A percentile compares a stretch with the other conserved stretches of the same genome.
These are phyloP conservation scores for Ceriops decandra DNA, from an alignment of 345 rosid genomes.

Conservation along the genomic window DNA sequence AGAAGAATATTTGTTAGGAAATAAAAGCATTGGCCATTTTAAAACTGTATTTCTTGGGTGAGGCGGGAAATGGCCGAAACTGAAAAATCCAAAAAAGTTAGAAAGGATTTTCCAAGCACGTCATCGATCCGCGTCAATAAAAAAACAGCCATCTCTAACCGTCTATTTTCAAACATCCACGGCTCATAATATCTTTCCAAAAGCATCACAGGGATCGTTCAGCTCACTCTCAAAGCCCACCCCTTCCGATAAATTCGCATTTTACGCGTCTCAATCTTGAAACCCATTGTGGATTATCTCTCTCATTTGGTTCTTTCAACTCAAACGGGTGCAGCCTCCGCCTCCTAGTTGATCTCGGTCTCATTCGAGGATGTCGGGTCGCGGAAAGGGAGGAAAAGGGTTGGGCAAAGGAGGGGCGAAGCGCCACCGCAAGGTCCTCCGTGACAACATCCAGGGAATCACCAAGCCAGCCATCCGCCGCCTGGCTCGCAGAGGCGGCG, in stretches of 20 bases:
- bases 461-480: conserved; percentile 39
- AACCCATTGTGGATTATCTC: too few relatives aligned
- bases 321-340: too few relatives aligned
- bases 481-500: conserved; percentile 38
- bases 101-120: conserved; percentile 15
- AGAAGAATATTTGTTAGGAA: too few relatives aligned
- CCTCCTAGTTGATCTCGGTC: too few relatives aligned
- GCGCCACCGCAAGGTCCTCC: conserved; percentile 37
- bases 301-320: too few relatives aligned
- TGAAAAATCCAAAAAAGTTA: too few relatives aligned
- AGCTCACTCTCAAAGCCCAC: too few relatives aligned
- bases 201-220: conserved; percentile 12
- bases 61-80: too few relatives aligned
- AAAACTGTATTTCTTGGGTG: too few relatives aligned
- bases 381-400: conserved; percentile 43
- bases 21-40: too few relatives aligned
- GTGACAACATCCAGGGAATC: conserved; percentile 40
- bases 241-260: too few relatives aligned
- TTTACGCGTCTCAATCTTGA: too few relatives aligned
- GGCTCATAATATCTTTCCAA: neutral
- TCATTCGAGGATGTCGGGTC: conserved; percentile 25
- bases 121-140: conserved; percentile 21
- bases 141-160: neutral
- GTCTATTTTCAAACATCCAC: conserved; percentile 13
- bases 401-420: conserved; percentile 42